Evolutionary conservation across 805 yeast species (phyloP).

Genomic region (Sungouiella blattae): DNA sequence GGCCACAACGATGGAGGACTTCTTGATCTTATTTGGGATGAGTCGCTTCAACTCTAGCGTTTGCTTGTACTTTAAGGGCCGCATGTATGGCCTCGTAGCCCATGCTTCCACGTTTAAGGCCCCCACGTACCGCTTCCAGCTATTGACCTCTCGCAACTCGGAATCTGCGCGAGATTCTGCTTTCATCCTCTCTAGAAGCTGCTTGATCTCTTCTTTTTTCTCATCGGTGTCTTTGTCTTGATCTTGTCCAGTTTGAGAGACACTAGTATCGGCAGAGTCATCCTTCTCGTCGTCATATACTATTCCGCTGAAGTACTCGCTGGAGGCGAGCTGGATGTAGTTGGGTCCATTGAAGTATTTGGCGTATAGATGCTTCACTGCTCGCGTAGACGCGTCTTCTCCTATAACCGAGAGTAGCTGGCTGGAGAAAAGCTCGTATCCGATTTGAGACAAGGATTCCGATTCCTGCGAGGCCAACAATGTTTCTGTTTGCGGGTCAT

Average conservation of each 20-base stretch:
- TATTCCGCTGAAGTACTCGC: conserved; percentile 14
- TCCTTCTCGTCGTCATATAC: conserved; percentile 1
- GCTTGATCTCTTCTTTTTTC: conserved; percentile 5
- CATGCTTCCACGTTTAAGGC: conserved; percentile 58
- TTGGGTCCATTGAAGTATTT: conserved; percentile 17
- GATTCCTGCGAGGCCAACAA: neutral
- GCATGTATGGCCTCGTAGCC: conserved; percentile 65
- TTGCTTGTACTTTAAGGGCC: conserved; percentile 45
- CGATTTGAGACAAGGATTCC: conserved; percentile 2
- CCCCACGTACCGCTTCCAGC: conserved; percentile 53
- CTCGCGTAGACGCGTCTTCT: conserved; percentile 5
- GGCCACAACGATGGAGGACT: conserved; percentile 12
- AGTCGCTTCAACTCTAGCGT: conserved; percentile 35
- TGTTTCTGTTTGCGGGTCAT: neutral
- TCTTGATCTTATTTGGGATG: conserved; percentile 23
- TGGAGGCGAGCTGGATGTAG: conserved; percentile 15
- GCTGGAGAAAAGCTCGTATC: conserved; percentile 14
- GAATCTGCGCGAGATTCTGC: conserved; percentile 8
- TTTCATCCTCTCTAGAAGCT: conserved; percentile 9
- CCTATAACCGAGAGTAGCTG: conserved; percentile 14
- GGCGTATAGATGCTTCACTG: conserved; percentile 6
- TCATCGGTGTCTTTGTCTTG: too few relatives aligned
- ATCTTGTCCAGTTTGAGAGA: neutral
- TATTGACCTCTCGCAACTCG: conserved; percentile 3
- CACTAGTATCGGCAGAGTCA: neutral